Percentiles rank a stretch among this genome's conserved stretches.
Conservation (phyloP, 2,329 filamentous ascomycete species). For the Botrytis elliptica region DNA sequence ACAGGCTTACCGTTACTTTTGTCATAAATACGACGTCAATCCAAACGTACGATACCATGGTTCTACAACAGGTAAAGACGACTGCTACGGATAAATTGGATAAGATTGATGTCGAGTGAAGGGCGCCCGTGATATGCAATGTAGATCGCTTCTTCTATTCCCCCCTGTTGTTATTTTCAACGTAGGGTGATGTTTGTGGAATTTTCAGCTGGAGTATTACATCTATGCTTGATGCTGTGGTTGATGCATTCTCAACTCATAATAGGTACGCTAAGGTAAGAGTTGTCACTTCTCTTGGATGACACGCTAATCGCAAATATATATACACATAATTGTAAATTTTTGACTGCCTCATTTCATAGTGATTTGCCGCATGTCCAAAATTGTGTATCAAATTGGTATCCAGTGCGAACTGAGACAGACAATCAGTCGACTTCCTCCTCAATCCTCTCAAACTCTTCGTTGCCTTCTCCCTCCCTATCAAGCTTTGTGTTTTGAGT, state of each 20-base stretch:
- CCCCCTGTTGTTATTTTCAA: neutral
- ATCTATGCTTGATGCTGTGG: neutral
- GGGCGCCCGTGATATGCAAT: neutral
- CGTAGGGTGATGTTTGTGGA: neutral
- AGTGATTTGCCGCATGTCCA: neutral
- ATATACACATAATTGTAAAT: neutral
- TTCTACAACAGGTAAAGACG: neutral
- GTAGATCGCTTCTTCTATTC: neutral
- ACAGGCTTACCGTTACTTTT: neutral
- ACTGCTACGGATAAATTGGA: neutral
- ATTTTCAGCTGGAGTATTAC: neutral
- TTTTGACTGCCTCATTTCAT: neutral
- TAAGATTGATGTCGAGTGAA: neutral
- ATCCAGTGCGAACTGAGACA: neutral
- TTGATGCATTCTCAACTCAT: neutral
- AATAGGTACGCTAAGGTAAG: neutral
- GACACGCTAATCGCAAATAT: neutral
- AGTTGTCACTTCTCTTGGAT: neutral
- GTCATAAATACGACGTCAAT: neutral
- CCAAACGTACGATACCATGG: neutral
- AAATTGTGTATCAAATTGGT: neutral
- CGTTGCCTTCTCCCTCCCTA: conserved; percentile 27
- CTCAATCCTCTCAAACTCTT: conserved; percentile 32
- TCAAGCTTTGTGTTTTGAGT: conserved; percentile 25
- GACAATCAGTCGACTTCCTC: conserved; percentile 36